Conservation (phyloP, 495 filamentous ascomycete genomes). For the Aspergillus bertholletiae region DNA sequence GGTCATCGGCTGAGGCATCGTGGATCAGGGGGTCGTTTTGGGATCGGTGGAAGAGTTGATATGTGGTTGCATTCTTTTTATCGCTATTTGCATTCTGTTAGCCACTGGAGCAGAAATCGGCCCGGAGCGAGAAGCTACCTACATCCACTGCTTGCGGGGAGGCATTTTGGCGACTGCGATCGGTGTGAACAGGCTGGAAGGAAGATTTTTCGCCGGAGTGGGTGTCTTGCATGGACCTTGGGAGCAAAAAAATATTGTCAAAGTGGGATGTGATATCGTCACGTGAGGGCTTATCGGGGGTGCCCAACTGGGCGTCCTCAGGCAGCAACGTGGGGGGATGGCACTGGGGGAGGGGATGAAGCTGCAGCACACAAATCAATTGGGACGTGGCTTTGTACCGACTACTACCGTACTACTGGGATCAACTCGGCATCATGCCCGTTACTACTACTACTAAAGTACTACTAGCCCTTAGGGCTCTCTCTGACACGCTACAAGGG, state of each 20-base stretch:
- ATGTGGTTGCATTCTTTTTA: slow-evolving; percentile 90
- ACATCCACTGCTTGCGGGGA: slow-evolving; percentile 83
- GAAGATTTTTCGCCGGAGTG: background rate
- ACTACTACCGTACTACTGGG: too few species aligned
- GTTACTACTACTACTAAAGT: too few species aligned
- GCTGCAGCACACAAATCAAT: too few species aligned
- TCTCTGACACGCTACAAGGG: too few species aligned
- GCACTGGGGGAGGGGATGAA: too few species aligned
- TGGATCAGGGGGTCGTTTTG: slow-evolving; percentile 96
- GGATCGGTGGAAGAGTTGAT: slow-evolving; percentile 88
- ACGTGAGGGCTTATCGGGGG: slow-evolving; percentile 32
- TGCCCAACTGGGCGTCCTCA: background rate
- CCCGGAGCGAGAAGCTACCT: slow-evolving; percentile 30
- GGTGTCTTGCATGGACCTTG: background rate
- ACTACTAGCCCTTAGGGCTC: too few species aligned
- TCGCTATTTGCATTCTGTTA: slow-evolving; percentile 53
- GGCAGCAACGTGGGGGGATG: background rate
- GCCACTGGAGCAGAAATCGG: background rate
- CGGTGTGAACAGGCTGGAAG: background rate
- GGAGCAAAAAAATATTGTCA: slow-evolving; percentile 4
- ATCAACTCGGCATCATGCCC: too few species aligned
- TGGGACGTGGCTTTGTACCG: too few species aligned
- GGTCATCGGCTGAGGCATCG: slow-evolving; percentile 74
- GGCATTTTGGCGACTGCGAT: slow-evolving; percentile 55
- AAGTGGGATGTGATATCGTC: slow-evolving; percentile 36